Evolutionary conservation across 148 eudicot species (phyloP).

Genomic region (Diospyros lotus): DNA sequence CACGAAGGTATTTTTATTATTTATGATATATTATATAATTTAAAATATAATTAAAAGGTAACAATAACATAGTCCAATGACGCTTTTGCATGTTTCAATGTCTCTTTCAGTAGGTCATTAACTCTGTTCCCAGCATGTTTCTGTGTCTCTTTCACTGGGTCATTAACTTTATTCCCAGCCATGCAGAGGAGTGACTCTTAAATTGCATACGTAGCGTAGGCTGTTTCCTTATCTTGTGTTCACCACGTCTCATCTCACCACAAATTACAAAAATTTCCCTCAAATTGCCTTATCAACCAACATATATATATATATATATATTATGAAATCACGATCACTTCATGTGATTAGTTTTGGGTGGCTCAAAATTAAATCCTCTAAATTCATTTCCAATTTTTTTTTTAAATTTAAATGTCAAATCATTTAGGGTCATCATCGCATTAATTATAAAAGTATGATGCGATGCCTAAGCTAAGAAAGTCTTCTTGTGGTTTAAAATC

Average conservation of each 20-base stretch:
- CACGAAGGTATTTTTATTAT: too few relatives aligned
- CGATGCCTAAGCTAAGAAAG: too few relatives aligned
- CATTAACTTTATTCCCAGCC: neutral
- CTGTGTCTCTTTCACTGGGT: neutral
- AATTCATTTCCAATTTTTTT: too few relatives aligned
- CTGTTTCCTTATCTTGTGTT: neutral
- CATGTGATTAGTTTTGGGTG: neutral
- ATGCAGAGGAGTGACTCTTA: conserved; percentile 8
- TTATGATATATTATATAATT: too few relatives aligned
- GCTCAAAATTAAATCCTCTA: neutral
- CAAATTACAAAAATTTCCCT: neutral
- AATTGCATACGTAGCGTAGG: conserved; percentile 7
- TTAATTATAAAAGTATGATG: too few relatives aligned
- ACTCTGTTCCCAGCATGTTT: neutral
- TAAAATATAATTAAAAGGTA: too few relatives aligned
- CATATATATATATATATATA: neutral
- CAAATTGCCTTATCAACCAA: neutral
- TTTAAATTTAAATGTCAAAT: too few relatives aligned
- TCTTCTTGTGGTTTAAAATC: too few relatives aligned
- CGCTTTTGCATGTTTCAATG: too few relatives aligned
- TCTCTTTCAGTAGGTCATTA: neutral
- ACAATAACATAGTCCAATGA: too few relatives aligned
- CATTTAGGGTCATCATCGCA: too few relatives aligned
- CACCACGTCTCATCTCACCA: neutral
- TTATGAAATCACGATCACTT: neutral